These are phyloP conservation scores for Eucalyptus pumila DNA, from an alignment of 345 rosid species.

Conservation along the genomic window DNA sequence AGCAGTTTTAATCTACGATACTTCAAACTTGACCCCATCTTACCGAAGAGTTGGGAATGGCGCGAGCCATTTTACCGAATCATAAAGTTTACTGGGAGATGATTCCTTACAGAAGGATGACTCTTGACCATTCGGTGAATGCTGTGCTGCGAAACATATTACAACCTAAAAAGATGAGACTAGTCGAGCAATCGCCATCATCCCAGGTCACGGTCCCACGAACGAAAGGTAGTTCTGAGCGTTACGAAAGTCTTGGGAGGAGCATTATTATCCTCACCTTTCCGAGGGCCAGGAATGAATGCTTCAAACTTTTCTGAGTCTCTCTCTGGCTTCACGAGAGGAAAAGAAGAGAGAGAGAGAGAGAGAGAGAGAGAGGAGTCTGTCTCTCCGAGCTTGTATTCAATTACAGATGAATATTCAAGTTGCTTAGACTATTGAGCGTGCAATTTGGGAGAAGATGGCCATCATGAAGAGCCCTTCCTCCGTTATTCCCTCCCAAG, in stretches of 20 bases:
- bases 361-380: not conserved
- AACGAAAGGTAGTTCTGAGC: not conserved
- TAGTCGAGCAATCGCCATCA: not conserved
- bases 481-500: not conserved
- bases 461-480: not conserved
- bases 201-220: not conserved
- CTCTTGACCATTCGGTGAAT: not conserved
- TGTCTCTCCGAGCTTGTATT: not conserved
- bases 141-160: not conserved
- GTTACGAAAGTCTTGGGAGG: not conserved
- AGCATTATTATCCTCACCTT: not conserved
- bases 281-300: not conserved
- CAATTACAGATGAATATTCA: not conserved
- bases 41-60: not conserved
- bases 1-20: not conserved
- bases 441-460: not conserved
- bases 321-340: not conserved
- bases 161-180: not conserved
- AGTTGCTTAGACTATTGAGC: not conserved
- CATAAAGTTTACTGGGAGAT: not conserved
- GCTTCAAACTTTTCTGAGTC: not conserved
- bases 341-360: not conserved
- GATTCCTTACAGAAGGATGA: not conserved
- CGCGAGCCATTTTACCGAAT: not conserved
- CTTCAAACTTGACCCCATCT: not conserved